These are phyloP conservation scores for Calophaca sinica DNA, from an alignment of 306 rosid species.

Conservation along the genomic window DNA sequence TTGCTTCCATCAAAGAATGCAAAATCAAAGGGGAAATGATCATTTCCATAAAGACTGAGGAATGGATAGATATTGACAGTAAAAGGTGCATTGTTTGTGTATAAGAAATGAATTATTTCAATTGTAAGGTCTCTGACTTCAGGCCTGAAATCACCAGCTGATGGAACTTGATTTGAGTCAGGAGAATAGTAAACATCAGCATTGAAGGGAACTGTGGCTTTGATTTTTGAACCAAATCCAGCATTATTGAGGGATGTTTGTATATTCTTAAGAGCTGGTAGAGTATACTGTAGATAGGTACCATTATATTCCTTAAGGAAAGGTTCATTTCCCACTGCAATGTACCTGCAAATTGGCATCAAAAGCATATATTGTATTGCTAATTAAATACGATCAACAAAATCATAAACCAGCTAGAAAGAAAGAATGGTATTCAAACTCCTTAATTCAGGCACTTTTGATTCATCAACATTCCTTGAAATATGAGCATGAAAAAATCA, in stretches of 20 bases:
- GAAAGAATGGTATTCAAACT: neutral
- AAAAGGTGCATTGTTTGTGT: conserved; percentile 72
- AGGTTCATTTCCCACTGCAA: conserved; percentile 96
- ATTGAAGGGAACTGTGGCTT: conserved; percentile 93
- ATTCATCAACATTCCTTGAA: too few relatives aligned
- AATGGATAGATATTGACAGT: conserved; percentile 89
- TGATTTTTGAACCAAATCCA: conserved; percentile 68
- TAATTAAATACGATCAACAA: conserved; percentile 2
- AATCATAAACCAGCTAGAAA: neutral
- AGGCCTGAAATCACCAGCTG: conserved; percentile 90
- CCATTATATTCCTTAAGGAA: conserved; percentile 87
- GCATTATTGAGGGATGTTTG: conserved; percentile 75
- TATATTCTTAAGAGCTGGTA: conserved; percentile 85
- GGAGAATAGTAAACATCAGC: conserved; percentile 91
- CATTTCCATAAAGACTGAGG: conserved; percentile 76
- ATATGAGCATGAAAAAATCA: too few relatives aligned
- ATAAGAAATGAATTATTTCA: conserved; percentile 68
- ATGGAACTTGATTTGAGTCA: conserved; percentile 78
- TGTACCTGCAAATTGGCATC: conserved; percentile 66
- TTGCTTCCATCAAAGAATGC: conserved; percentile 83
- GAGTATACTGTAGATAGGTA: conserved; percentile 59
- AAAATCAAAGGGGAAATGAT: conserved; percentile 79
- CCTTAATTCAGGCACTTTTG: neutral
- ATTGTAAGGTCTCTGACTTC: conserved; percentile 65
- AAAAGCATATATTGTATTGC: conserved; percentile 35